These are phyloP conservation scores for Arthrobotrys musiformis DNA, from an alignment of 2,329 filamentous ascomycete genomes.

Conservation along the genomic window DNA sequence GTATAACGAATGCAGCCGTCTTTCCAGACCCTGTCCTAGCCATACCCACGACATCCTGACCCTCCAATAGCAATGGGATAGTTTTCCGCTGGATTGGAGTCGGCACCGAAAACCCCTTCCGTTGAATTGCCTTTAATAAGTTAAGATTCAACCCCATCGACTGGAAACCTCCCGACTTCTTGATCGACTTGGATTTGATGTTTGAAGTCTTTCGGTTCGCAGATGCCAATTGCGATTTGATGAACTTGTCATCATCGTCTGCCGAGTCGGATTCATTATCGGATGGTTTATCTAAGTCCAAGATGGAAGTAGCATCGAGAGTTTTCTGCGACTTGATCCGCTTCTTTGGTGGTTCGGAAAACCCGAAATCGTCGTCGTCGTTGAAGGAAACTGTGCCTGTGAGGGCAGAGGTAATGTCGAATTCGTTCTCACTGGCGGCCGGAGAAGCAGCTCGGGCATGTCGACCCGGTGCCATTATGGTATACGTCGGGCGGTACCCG, in stretches of 20 bases:
- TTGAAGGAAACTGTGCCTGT: constrained; percentile 74
- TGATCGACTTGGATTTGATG: constrained; percentile 83
- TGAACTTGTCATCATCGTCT: constrained; percentile 82
- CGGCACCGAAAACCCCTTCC: constrained; percentile 94
- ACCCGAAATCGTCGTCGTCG: constrained; percentile 68
- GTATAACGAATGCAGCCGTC: constrained; percentile 96
- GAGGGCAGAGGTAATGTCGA: constrained; percentile 76
- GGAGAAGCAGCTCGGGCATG: constrained; percentile 79
- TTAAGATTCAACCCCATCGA: constrained; percentile 75
- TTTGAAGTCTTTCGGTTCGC: constrained; percentile 87
- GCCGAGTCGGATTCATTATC: constrained; percentile 69
- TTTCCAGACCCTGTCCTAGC: constrained; percentile 98
- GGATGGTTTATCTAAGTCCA: constrained; percentile 69
- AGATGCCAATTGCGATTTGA: constrained; percentile 85
- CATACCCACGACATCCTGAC: constrained; percentile 98
- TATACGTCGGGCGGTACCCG: background rate
- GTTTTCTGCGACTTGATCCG: constrained; percentile 63
- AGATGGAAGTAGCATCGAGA: constrained; percentile 71
- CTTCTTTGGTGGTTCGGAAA: constrained; percentile 63
- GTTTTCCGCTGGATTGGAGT: constrained; percentile 98
- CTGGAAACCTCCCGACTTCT: constrained; percentile 97
- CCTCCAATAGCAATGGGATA: constrained; percentile 87
- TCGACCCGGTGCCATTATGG: constrained; percentile 61
- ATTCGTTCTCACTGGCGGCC: constrained; percentile 84
- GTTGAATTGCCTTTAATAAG: constrained; percentile 86